These are phyloP conservation scores for Haematococcus sp. DNA, from an alignment of 139 green algal genomes.

Conservation along the genomic window DNA sequence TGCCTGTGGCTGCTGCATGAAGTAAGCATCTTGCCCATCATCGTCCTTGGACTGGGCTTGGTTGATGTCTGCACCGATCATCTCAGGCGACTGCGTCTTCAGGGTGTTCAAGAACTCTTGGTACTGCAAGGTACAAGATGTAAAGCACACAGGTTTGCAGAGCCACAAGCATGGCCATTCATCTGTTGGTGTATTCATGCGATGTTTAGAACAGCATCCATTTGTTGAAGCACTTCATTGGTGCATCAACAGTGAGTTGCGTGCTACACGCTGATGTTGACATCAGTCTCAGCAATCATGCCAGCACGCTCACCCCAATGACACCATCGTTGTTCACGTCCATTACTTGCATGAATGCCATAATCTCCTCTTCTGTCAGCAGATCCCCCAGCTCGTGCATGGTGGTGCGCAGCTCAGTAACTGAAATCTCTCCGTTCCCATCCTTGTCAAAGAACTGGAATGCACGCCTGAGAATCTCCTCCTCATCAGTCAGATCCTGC, in stretches of 20 bases:
- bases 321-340: constrained; percentile 55
- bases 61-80: background rate
- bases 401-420: constrained; percentile 42
- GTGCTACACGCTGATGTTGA: no score
- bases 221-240: no score
- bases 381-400: constrained; percentile 57
- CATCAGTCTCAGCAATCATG: no score
- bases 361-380: constrained; percentile 53
- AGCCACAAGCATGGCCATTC: no score
- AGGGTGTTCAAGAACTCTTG: constrained; percentile 48
- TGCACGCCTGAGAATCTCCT: constrained; percentile 45
- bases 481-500: constrained; percentile 44
- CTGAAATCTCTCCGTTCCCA: constrained; percentile 33
- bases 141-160: background rate
- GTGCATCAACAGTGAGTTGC: no score
- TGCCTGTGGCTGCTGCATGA: no score
- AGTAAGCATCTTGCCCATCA: no score
- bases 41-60: no score
- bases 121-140: constrained; percentile 27
- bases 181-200: no score
- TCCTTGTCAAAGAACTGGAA: constrained; percentile 58
- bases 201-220: no score
- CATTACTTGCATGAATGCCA: constrained; percentile 42
- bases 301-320: constrained; percentile 41
- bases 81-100: constrained; percentile 37